Conservation (phyloP, 257 asterid genomes). For the Petrea volubilis region DNA sequence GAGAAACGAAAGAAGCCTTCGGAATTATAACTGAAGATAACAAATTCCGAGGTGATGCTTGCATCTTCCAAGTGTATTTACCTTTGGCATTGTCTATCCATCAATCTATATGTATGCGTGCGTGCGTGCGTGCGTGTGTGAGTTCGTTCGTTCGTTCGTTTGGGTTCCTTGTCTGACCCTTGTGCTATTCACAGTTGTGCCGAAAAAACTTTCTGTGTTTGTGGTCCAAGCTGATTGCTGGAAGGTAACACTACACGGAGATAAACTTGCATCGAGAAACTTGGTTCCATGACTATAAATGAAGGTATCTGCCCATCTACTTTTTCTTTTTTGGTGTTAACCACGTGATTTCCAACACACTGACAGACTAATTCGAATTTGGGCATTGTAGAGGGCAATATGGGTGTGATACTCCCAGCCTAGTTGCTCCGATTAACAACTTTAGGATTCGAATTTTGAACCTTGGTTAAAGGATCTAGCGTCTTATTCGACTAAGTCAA, state of each 20-base stretch:
- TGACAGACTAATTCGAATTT: too few species aligned
- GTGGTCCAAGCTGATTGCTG: conserved; percentile 81
- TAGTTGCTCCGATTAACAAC: too few species aligned
- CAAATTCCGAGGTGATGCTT: conserved; percentile 69
- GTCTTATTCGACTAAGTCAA: too few species aligned
- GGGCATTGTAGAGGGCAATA: too few species aligned
- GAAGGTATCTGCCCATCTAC: background rate
- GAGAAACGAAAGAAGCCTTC: conserved; percentile 84
- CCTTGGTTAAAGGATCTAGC: too few species aligned
- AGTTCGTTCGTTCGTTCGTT: background rate
- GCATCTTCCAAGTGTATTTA: background rate
- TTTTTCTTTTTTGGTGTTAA: too few species aligned
- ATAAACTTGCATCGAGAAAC: conserved; percentile 58
- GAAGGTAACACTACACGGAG: conserved; percentile 83
- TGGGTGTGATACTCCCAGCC: too few species aligned
- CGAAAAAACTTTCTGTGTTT: conserved; percentile 72
- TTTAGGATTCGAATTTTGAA: too few species aligned
- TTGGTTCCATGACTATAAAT: conserved; percentile 46
- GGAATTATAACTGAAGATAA: conserved; percentile 80
- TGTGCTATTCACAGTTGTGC: conserved; percentile 61
- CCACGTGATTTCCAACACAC: too few species aligned
- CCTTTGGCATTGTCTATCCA: background rate
- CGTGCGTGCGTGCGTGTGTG: too few species aligned
- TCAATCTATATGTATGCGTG: background rate
- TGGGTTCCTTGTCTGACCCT: background rate